These are phyloP conservation scores for Botrytis hyacinthi DNA, from an alignment of 2,329 filamentous ascomycete genomes.

Conservation along the genomic window DNA sequence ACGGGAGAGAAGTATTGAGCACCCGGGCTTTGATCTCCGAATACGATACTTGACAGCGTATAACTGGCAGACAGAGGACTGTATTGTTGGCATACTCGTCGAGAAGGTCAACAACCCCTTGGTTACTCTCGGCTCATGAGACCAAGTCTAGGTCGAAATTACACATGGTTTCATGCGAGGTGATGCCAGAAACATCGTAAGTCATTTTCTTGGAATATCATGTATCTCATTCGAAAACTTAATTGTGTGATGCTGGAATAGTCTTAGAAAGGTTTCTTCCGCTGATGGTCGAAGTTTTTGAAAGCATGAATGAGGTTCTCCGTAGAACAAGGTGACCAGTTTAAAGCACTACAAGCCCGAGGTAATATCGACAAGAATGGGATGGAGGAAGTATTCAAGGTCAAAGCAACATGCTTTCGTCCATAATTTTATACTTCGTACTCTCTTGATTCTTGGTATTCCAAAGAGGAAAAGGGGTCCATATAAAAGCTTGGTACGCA, in stretches of 20 bases:
- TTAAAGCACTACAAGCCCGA: background rate
- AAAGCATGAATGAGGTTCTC: background rate
- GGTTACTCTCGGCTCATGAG: background rate
- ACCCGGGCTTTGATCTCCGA: background rate
- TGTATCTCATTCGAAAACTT: background rate
- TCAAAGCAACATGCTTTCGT: background rate
- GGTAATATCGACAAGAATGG: background rate
- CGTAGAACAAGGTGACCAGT: background rate
- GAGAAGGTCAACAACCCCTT: background rate
- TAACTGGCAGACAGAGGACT: background rate
- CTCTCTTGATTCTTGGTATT: background rate
- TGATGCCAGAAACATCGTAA: background rate
- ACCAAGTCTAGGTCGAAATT: background rate
- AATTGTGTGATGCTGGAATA: background rate
- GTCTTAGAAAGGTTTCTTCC: background rate
- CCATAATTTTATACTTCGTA: background rate
- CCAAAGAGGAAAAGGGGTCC: background rate
- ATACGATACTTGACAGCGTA: background rate
- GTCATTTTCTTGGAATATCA: background rate
- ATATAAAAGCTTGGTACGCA: background rate
- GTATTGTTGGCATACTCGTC: background rate
- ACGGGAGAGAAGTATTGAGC: background rate
- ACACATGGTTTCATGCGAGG: background rate
- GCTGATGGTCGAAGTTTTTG: background rate
- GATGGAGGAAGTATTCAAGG: background rate